These are phyloP conservation scores for Naematelia encephala DNA, from an alignment of 768 basidiomycete species.

Conservation along the genomic window DNA sequence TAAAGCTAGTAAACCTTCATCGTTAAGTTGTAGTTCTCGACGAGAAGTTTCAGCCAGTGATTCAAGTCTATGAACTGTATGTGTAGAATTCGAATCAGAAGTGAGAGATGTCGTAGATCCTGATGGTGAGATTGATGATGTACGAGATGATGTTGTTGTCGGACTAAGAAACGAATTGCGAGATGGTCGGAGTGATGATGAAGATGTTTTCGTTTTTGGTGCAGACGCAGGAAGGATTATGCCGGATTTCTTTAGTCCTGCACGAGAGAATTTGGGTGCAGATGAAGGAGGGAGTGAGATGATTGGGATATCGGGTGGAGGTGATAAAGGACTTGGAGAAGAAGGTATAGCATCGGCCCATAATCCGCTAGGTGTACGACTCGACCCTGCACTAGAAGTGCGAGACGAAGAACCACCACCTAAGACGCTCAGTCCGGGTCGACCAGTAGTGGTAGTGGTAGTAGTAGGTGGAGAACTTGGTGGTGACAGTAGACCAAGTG, in stretches of 20 bases:
- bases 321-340: conserved; percentile 10
- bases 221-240: conserved; percentile 38
- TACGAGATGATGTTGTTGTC: background rate
- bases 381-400: background rate
- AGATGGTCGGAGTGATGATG: conserved; percentile 1
- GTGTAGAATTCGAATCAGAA: conserved; percentile 9
- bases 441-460: background rate
- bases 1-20: conserved; percentile 29
- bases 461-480: conserved; percentile 24
- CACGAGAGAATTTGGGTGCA: conserved; percentile 45
- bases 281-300: conserved; percentile 4
- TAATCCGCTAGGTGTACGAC: background rate
- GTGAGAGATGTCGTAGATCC: background rate
- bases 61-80: conserved; percentile 13
- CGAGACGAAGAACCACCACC: background rate
- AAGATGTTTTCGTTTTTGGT: conserved; percentile 3
- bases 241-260: conserved; percentile 35
- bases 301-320: background rate
- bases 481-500: conserved; percentile 17
- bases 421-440: background rate
- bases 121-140: background rate
- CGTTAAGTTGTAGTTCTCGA: conserved; percentile 31
- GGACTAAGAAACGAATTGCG: no score
- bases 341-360: conserved; percentile 15
- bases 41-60: conserved; percentile 29